These are phyloP conservation scores for Larix sibirica DNA, from an alignment of 83 land plant species.

Conservation along the genomic window DNA sequence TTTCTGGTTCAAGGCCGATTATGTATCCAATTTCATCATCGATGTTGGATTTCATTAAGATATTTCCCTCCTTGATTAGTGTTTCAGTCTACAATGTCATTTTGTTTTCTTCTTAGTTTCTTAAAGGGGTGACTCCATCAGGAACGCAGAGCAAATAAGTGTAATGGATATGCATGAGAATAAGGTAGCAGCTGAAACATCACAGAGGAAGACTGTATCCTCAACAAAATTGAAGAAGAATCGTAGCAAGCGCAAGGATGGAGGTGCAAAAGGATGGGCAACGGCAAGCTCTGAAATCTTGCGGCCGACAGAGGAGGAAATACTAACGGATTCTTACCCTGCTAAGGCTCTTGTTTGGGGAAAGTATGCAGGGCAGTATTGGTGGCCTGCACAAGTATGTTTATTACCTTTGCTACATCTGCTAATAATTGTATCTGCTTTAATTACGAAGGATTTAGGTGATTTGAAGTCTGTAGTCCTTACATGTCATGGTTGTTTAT, in stretches of 20 bases:
- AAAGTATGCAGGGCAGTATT: constrained; percentile 8
- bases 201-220: neutral
- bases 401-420: neutral
- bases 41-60: too few species aligned
- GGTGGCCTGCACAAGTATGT: constrained; percentile 22
- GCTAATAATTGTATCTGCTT: neutral
- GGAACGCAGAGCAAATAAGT: constrained; percentile 10
- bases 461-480: neutral
- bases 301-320: constrained; percentile 6
- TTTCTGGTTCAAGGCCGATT: too few species aligned
- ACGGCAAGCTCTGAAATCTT: constrained; percentile 17
- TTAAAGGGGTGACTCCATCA: neutral
- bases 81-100: too few species aligned
- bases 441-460: neutral
- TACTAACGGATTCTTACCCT: neutral
- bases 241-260: constrained; percentile 18
- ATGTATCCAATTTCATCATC: too few species aligned
- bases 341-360: constrained; percentile 12
- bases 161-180: constrained; percentile 20
- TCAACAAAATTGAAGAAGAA: constrained; percentile 12
- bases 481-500: constrained; percentile 3
- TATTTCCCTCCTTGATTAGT: too few species aligned
- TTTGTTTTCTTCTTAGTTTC: too few species aligned
- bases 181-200: neutral
- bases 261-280: constrained; percentile 19